Evolutionary conservation across 108 stramenopile genomes (phyloP).

Genomic region (Pseudonitzschia pungens): DNA sequence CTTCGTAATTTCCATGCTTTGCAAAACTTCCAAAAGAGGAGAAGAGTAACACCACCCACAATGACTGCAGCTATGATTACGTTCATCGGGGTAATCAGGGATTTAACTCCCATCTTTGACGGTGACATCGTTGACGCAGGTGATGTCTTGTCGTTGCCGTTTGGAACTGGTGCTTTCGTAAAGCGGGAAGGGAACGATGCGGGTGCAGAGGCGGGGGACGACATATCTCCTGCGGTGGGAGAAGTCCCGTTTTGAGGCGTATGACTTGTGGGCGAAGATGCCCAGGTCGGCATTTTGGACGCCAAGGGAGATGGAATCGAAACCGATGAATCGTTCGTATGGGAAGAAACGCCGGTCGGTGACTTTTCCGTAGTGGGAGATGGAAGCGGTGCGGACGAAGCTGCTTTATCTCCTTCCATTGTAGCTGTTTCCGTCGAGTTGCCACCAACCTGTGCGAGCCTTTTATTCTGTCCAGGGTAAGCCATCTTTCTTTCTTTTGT

Average conservation of each 20-base stretch:
- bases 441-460: background rate
- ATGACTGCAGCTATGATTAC: background rate
- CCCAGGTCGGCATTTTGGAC: background rate
- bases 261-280: background rate
- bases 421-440: background rate
- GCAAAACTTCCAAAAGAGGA: conserved; percentile 27
- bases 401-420: background rate
- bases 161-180: background rate
- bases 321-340: background rate
- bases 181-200: background rate
- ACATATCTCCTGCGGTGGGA: background rate
- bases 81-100: background rate
- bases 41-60: background rate
- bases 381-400: background rate
- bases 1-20: conserved; percentile 35
- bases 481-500: background rate
- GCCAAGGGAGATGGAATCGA: background rate
- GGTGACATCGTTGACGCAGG: background rate
- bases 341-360: background rate
- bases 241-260: background rate
- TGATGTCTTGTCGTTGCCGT: background rate
- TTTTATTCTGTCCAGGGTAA: background rate
- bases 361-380: background rate
- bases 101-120: background rate
- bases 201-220: background rate